Evolutionary conservation across 768 basidiomycete species (phyloP), one percentile per base, ranked within the genome.

Genomic region (Kwoniella shandongensis): DNA sequence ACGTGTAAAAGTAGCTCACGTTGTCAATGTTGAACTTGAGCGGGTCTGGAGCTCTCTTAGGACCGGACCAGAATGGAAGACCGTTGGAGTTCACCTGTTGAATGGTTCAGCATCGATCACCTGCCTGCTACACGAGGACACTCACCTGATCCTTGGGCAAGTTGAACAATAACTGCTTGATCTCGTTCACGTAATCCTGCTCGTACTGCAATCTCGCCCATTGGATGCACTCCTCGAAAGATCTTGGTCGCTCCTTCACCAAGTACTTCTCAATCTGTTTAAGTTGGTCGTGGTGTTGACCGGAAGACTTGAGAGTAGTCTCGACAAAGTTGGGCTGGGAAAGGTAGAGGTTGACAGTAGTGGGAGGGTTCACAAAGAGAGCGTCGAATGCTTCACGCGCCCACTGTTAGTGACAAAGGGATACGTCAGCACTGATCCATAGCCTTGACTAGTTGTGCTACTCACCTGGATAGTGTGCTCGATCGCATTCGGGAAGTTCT

Each of bases 31-130:
- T 82, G 78, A 98, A 99, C 4, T 80, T 80, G 62, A 99, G 80
- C 25, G 94, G 81, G 46, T 97, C 91, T 12, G 96, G 96, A 6
- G 93, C 94, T 59, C 96, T 85, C 81, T 99, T 99, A 2, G 96
- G 96, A 18, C 93, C 91, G 67, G 91, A 93, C 96, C 96, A 99
- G 83, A 99, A 99, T 11, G 92, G 93, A 66, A 91, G 89, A 4
- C 96, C 96, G 18, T 86, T 87, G 70, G 84, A 90, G 7, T 93
- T 92, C 44, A 79, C 67, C 79, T 80, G 60, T n/a, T 39, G 27
- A 17, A 20, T 20, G 48, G n/a, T 23, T 17, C 42, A 42, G 18
- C 18, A 39, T 25, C 22, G 18, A n/a, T n/a, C 26, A 12, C 23
- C 22, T 4, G 13, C 18, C 29, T 44, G 18, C 27, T 2, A 17